Evolutionary conservation across 2,329 filamentous ascomycete genomes (phyloP), one percentile per base, ranked within the genome.

Genomic region (Paramyrothecium sp.): DNA sequence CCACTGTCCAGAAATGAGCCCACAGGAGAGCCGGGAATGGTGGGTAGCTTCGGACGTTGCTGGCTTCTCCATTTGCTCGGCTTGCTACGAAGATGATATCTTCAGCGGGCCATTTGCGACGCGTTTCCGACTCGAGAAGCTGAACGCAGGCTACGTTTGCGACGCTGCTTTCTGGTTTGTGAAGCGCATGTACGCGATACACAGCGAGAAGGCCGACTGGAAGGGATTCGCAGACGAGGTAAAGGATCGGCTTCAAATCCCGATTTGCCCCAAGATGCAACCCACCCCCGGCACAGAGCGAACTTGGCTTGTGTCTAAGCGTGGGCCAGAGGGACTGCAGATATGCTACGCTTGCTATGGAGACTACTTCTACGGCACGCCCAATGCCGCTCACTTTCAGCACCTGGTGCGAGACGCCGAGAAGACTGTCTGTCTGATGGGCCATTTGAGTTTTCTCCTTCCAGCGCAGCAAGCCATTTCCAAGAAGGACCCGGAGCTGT

Each of bases 81-180:
- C 71, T 3, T 78, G 75, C 60, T 76, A 73, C 49, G 69, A 71
- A 17, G 71, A 76, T 53, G 56, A 68, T n/a, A 65, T 78, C 13
- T 60, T 62, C 47, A 54, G 58, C 2, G 72, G 70, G 0, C 52
- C 53, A 0, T 73, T 76, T 57, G 61, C 62, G 2, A 41, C 61
- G 41, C 56, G 66, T 7, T 79, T 77, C 51, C 41, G 44, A 4
- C 60, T 65, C 1, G 26, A 58, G 13, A 21, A 19, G 1, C 41
- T 41, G 1, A 20, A 59, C 22, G 48, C 54, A 0, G 54, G 51
- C 2, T 56, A 57, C 17, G 62, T 57, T 17, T 78, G 74, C 56
- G 74, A 75, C 44, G 50, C 75, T 2, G 64, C 67, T 7, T 30
- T 67, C 5, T 67, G 63, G 7, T 72, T 65, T 38, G 60, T 77